These are phyloP conservation scores for Quercus dentata DNA, from an alignment of 306 rosid genomes.

Conservation along the genomic window DNA sequence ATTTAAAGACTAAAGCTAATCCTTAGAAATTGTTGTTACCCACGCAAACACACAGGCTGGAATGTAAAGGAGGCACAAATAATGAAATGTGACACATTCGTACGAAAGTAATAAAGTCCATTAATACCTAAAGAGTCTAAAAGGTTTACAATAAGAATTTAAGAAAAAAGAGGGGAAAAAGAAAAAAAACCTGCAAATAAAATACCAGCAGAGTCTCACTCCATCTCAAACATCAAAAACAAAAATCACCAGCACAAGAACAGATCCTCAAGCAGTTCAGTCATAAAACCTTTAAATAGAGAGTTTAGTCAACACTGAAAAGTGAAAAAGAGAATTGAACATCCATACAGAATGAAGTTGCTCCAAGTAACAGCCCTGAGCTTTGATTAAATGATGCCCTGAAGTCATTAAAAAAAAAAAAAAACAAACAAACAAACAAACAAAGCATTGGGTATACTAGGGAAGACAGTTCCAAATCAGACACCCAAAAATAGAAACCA, in stretches of 20 bases:
- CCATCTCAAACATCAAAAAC: neutral
- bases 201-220: neutral
- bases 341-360: neutral
- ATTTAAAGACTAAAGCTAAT: too few species aligned
- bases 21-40: too few species aligned
- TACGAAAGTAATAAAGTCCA: neutral
- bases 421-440: neutral
- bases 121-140: neutral
- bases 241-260: neutral
- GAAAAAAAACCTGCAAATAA: neutral
- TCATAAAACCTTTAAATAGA: neutral
- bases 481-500: neutral
- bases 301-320: neutral
- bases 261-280: neutral
- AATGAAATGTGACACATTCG: neutral
- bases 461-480: neutral
- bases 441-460: neutral
- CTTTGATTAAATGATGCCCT: conserved; percentile 16
- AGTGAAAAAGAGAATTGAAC: neutral
- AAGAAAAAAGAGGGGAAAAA: neutral
- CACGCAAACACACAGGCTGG: neutral
- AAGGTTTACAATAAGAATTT: neutral
- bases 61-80: neutral
- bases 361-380: neutral
- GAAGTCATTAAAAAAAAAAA: conserved; percentile 1